Evolutionary conservation across 805 yeast genomes (phyloP).

Genomic region (Peterozyma toletana): DNA sequence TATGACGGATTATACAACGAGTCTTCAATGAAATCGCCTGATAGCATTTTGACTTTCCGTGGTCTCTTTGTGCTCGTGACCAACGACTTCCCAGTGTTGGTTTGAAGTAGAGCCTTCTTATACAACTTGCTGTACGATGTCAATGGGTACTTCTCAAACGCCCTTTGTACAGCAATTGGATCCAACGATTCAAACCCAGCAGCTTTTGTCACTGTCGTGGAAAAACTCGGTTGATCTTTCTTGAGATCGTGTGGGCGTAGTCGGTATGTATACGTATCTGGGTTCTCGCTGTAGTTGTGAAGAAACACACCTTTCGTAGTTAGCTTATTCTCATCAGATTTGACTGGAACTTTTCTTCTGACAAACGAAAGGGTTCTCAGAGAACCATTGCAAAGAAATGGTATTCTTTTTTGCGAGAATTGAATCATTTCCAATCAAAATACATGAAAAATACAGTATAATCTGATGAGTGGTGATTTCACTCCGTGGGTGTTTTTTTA

Average conservation of each 20-base stretch:
- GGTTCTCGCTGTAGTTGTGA: conserved; percentile 14
- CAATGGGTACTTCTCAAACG: conserved; percentile 36
- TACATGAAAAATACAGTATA: too few relatives aligned
- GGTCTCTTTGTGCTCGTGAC: conserved; percentile 36
- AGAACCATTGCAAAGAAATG: neutral
- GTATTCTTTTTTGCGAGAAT: neutral
- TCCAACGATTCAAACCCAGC: conserved; percentile 29
- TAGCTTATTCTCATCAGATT: neutral
- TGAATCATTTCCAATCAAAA: too few relatives aligned
- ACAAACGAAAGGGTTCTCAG: neutral
- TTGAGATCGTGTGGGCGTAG: neutral
- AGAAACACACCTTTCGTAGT: neutral
- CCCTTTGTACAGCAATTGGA: conserved; percentile 20
- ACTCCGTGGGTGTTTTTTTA: too few relatives aligned
- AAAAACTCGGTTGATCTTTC: too few relatives aligned
- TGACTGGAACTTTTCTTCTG: neutral
- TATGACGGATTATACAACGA: conserved; percentile 74
- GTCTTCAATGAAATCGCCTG: conserved; percentile 78
- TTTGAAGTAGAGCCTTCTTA: conserved; percentile 19
- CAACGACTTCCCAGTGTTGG: conserved; percentile 13
- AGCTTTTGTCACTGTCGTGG: conserved; percentile 11
- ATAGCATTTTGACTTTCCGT: conserved; percentile 55
- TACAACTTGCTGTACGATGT: conserved; percentile 28
- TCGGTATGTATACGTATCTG: conserved; percentile 13
- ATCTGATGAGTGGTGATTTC: too few relatives aligned